Base-by-base conservation (phyloP, 2,329 filamentous ascomycete species). In the Alternaria hordeiaustralica region DNA sequence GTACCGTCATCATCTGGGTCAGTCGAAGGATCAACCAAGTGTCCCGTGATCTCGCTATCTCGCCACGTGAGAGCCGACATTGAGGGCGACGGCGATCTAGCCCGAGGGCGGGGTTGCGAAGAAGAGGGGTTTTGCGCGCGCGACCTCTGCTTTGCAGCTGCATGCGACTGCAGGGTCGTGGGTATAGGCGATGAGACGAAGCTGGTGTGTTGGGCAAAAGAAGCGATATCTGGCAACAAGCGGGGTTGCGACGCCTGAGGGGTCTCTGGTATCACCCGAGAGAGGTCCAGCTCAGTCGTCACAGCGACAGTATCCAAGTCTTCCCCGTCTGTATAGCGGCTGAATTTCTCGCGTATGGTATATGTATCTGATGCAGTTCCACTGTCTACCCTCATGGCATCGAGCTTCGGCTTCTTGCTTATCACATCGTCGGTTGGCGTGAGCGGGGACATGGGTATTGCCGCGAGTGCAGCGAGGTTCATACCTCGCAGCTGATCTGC, bases 1-100 rank as follows among this genome's bases (percentile, higher is more conserved):
- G 87, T 86, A 4, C 88, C 87, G 73, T 90, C 88, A 71, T 89
- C 88, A 43, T 84, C 85, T 7, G 86, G 85, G 58, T 88, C 86
- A 5, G 79, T 82, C 4, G 84, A 70, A 4, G 78, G 82, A 55
- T 86, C 82, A 20, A 79, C 80, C 30, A 83, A 74, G 69, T 89
- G 86, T 13, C 87, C 87, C 6, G 88, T 90, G 71, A 90, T 89
- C 72, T 90, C 88, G 41, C 82, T 82, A 66, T 88, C 86, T 70
- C 85, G 85, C 88, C 88, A 90, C 61, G 82, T 84, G 64, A 84
- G 76, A 36, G 75, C 71, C 9, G 78, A 70, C 53, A 68, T 72
- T 26, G 78, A 71, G 49, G 78, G 78, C 21, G 77, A 76, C 6
- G 71, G 70, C 41, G 76, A 77, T 66, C 65, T 73, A 8, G 70